Evolutionary conservation across 2,329 filamentous ascomycete species (phyloP), one percentile per base, ranked within the genome.

Genomic region (Parafenestella ontariensis): DNA sequence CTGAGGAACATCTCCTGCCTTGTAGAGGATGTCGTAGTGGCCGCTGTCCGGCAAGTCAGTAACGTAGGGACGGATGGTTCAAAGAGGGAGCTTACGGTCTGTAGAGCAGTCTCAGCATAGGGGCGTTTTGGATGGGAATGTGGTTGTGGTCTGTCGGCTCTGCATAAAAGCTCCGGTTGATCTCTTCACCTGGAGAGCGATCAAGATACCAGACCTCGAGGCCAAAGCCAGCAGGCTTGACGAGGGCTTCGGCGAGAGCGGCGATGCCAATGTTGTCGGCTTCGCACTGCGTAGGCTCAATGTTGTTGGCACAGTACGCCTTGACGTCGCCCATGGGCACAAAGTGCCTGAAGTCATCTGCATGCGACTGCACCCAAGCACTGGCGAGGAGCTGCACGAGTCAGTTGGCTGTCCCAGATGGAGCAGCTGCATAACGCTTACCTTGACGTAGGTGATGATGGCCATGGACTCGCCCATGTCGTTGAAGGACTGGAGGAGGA

Each of bases 1-100:
- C 13, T 65, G 56, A 44, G 73, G 70, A 15, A 83, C 66, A 63
- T 84, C 81, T 61, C 84, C 83, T 24, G 82, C 79, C 71, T 86
- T 88, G 80, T 99, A 99, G 29, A 98, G 83, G 57, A 99, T 88
- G 75, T 98, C 95, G 76, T 98, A 99, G 77, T 98, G 95, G 56
- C 91, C 92, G 37, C 85, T 88, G 61, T n/a, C 18, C 39, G 13
- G 17, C 21, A 56, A 71, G 49, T 57, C 21, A 61, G 54, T 49
- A n/a, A n/a, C n/a, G n/a, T n/a, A n/a, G n/a, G n/a, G 63, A 20
- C 4, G 24, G 11, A 6, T 10, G 5, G n/a, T 20, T 5, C 6
- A 15, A 24, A 17, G 41, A 18, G 23, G 17, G 20, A 10, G 26
- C 85, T 78, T 72, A 88, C 85, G 87, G 87, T 68, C 87, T 80